These are phyloP conservation scores for Schoenoplectus tabernaemontani DNA, from an alignment of 202 grass and related monocot species.

Conservation along the genomic window DNA sequence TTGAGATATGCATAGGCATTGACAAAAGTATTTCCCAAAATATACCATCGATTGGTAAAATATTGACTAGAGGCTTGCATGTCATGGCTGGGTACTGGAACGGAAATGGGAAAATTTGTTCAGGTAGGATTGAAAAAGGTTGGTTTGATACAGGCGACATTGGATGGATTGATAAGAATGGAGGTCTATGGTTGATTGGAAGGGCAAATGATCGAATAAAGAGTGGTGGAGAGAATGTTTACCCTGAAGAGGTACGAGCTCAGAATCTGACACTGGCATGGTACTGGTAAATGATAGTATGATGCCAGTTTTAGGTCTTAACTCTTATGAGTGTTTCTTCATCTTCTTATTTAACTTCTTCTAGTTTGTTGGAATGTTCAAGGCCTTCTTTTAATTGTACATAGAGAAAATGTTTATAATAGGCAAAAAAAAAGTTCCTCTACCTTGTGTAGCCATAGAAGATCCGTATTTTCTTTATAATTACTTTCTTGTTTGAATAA, in stretches of 20 bases:
- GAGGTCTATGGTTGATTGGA: slow-evolving; percentile 66
- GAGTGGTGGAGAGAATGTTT: slow-evolving; percentile 85
- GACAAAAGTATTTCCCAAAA: neutral
- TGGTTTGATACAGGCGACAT: slow-evolving; percentile 83
- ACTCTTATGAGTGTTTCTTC: neutral
- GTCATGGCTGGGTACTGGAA: slow-evolving; percentile 80
- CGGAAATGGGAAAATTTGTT: slow-evolving; percentile 14
- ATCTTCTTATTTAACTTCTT: neutral
- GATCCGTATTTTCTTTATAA: neutral
- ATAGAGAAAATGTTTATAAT: neutral
- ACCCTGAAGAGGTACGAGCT: slow-evolving; percentile 72
- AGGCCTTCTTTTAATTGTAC: neutral
- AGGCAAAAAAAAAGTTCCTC: neutral
- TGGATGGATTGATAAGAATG: slow-evolving; percentile 53
- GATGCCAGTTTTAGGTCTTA: too few species aligned
- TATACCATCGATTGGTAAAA: slow-evolving; percentile 34
- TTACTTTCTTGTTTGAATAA: neutral
- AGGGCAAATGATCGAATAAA: slow-evolving; percentile 70
- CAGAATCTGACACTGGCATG: neutral
- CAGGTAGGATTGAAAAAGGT: slow-evolving; percentile 26
- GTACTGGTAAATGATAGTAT: neutral
- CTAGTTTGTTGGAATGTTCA: neutral
- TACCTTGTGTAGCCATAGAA: neutral
- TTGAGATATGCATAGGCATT: slow-evolving; percentile 42
- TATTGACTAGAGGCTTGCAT: slow-evolving; percentile 84